phyloP scores from a whole-genome alignment of 192 early-diverging fungal genomes.

The Entrophospora sp. region DNA sequence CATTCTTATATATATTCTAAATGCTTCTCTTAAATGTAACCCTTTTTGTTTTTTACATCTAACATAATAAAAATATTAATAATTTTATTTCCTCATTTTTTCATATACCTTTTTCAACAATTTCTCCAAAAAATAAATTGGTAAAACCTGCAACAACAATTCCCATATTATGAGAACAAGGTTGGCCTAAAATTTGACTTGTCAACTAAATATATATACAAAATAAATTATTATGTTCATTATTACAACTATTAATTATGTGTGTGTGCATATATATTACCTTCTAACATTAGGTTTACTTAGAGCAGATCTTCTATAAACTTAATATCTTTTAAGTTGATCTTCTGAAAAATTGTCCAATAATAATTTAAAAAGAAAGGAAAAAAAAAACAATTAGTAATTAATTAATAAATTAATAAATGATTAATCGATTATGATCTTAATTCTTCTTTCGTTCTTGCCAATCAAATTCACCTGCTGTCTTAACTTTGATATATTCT shows the following conservation, averaged over 20 bases:
- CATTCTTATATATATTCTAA: slow-evolving; percentile 61
- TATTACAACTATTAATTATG: too few species aligned
- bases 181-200: slow-evolving; percentile 60
- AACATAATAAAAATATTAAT: slow-evolving; percentile 20
- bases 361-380: slow-evolving; percentile 34
- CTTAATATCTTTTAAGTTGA: slow-evolving; percentile 71
- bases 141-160: slow-evolving; percentile 84
- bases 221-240: too few species aligned
- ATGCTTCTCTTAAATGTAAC: slow-evolving; percentile 79
- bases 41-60: slow-evolving; percentile 73
- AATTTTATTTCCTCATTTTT: not conserved
- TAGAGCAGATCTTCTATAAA: slow-evolving; percentile 67
- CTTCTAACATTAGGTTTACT: slow-evolving; percentile 69
- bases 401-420: too few species aligned
- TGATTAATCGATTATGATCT: too few species aligned
- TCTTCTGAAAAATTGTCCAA: slow-evolving; percentile 62
- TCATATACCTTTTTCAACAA: slow-evolving; percentile 78
- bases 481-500: too few species aligned
- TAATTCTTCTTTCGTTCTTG: too few species aligned
- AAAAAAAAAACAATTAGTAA: too few species aligned
- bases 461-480: too few species aligned
- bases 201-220: too few species aligned
- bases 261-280: too few species aligned
- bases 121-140: slow-evolving; percentile 87
- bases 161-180: slow-evolving; percentile 57